A percentile compares a stretch with the other conserved stretches of the same genome.
Evolutionary conservation across 306 rosid species (phyloP).

Genomic region (Inga laurina): DNA sequence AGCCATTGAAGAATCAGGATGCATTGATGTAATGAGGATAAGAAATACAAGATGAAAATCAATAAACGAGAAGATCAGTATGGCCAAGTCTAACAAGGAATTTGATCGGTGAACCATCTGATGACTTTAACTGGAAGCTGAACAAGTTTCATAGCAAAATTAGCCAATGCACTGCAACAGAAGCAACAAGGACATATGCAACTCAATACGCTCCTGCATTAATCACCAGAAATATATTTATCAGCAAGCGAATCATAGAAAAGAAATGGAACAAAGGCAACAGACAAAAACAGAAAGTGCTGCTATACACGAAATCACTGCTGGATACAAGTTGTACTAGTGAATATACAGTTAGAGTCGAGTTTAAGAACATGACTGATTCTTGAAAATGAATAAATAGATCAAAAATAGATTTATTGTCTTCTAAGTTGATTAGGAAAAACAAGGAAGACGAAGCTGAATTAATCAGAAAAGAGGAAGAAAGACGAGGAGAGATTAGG

Average conservation of each 20-base stretch:
- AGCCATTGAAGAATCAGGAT: neutral
- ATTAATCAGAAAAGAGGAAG: neutral
- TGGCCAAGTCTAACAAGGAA: conserved; percentile 58
- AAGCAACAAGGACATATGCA: conserved; percentile 86
- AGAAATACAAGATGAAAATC: neutral
- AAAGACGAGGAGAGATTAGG: neutral
- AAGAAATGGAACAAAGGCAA: neutral
- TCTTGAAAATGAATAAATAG: neutral
- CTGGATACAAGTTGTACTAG: neutral
- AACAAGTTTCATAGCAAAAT: conserved; percentile 69
- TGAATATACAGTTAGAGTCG: no score
- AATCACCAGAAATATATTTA: neutral
- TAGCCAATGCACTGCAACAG: conserved; percentile 66
- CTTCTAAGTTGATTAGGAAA: neutral
- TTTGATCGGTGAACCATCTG: conserved; percentile 61
- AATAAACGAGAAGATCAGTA: neutral
- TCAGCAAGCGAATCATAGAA: neutral
- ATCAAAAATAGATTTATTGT: neutral
- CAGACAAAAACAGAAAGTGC: neutral
- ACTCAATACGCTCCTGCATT: conserved; percentile 67
- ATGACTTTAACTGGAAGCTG: conserved; percentile 68
- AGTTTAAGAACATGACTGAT: neutral
- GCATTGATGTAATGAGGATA: neutral
- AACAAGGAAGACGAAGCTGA: neutral
- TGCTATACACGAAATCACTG: neutral